Conservation (phyloP, 495 filamentous ascomycete genomes). For the Aspergillus baeticus region DNA sequence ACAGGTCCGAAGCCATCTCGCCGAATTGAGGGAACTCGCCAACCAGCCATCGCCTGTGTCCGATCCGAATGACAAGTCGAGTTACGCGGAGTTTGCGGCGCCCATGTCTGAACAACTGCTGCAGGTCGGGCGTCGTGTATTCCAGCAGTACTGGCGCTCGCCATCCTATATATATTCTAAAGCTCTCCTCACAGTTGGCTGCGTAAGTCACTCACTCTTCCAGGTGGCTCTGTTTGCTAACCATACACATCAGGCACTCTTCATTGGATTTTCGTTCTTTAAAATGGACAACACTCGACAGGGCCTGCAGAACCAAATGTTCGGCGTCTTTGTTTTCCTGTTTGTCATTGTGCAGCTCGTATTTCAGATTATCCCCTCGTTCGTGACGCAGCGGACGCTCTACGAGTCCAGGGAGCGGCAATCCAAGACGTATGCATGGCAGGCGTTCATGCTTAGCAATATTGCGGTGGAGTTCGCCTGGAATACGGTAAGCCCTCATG, state of each 20-base stretch:
- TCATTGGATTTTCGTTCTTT: conserved; percentile 94
- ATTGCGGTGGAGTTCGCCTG: conserved; percentile 76
- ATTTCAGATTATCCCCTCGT: conserved; percentile 76
- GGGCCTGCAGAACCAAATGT: conserved; percentile 89
- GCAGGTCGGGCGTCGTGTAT: conserved; percentile 51
- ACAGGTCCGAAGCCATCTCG: conserved; percentile 66
- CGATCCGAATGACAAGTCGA: conserved; percentile 46
- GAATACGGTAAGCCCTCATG: conserved; percentile 71
- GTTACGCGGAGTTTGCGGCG: conserved; percentile 52
- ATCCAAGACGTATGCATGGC: conserved; percentile 74
- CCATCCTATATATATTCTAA: conserved; percentile 62
- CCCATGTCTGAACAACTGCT: conserved; percentile 52
- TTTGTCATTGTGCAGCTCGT: conserved; percentile 78
- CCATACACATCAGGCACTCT: conserved; percentile 66
- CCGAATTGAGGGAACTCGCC: conserved; percentile 55
- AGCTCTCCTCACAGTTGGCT: conserved; percentile 51
- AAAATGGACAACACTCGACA: conserved; percentile 68
- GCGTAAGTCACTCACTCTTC: background rate
- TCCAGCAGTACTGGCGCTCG: conserved; percentile 60
- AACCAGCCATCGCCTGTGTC: conserved; percentile 67
- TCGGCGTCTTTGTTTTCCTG: conserved; percentile 84
- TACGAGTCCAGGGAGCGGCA: conserved; percentile 73
- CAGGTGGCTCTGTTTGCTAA: conserved; percentile 54
- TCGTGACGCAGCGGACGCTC: conserved; percentile 64
- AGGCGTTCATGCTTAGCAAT: conserved; percentile 65